These are phyloP conservation scores for Mentha longifolia DNA, from an alignment of 257 asterid species.

Conservation along the genomic window DNA sequence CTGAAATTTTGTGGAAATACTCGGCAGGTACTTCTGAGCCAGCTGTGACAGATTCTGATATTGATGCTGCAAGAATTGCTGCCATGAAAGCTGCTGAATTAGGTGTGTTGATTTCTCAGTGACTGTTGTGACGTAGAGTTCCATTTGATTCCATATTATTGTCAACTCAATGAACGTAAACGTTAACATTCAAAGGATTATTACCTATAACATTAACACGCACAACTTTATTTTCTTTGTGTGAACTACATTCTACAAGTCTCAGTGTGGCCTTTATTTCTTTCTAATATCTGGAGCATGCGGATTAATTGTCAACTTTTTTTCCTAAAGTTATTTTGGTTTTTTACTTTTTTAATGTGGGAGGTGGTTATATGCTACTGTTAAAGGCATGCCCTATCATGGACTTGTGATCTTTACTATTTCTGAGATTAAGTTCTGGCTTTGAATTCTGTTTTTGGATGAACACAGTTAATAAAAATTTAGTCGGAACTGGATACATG, in stretches of 20 bases:
- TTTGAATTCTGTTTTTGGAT: slow-evolving; percentile 30
- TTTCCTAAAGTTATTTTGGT: neutral
- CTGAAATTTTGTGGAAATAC: slow-evolving; percentile 26
- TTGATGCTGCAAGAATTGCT: slow-evolving; percentile 91
- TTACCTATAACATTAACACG: neutral
- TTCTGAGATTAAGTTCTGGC: slow-evolving; percentile 29
- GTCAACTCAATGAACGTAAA: neutral
- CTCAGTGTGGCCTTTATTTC: neutral
- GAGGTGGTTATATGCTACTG: neutral
- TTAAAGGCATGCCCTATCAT: neutral
- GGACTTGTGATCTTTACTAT: neutral
- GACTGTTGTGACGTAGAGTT: slow-evolving; percentile 3
- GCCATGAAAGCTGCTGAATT: slow-evolving; percentile 97
- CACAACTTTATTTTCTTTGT: neutral
- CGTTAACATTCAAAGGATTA: neutral
- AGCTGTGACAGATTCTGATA: slow-evolving; percentile 77
- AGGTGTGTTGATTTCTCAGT: slow-evolving; percentile 47
- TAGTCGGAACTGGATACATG: slow-evolving; percentile 92
- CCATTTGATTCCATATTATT: slow-evolving; percentile 2
- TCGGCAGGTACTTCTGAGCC: slow-evolving; percentile 55
- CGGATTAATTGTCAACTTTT: neutral
- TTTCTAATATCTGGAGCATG: neutral
- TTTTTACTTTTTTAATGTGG: no score
- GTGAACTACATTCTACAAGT: no score
- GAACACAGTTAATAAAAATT: slow-evolving; percentile 76